Conservation (phyloP, 2,329 filamentous ascomycete species). For the Phoma sp. region DNA sequence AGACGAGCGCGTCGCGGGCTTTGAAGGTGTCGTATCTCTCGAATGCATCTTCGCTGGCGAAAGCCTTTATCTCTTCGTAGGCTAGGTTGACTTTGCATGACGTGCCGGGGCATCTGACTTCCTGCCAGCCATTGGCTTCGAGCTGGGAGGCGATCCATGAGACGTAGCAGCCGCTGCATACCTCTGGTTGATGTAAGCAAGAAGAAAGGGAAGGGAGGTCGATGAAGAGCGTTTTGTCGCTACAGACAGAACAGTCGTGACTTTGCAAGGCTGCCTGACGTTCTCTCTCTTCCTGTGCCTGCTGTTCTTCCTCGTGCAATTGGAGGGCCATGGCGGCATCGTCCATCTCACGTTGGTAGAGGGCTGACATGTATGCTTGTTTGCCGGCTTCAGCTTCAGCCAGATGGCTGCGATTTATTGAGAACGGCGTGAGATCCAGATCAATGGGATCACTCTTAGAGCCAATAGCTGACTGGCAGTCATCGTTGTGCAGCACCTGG, state of each 20-base stretch:
- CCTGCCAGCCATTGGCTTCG: slow-evolving; percentile 50
- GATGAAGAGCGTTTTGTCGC: slow-evolving; percentile 16
- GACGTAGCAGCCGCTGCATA: slow-evolving; percentile 47
- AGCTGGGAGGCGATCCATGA: slow-evolving; percentile 50
- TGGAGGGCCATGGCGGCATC: slow-evolving; percentile 17
- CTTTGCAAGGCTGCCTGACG: neutral
- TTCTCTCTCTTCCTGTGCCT: neutral
- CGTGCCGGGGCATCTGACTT: slow-evolving; percentile 57
- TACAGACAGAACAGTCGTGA: slow-evolving; percentile 33
- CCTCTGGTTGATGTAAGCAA: slow-evolving; percentile 45
- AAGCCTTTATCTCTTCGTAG: slow-evolving; percentile 53
- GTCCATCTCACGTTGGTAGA: neutral
- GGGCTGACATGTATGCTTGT: neutral
- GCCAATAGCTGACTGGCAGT: neutral
- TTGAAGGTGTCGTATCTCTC: slow-evolving; percentile 51
- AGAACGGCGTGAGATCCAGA: neutral
- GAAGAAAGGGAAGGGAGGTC: slow-evolving; percentile 29
- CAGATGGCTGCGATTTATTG: neutral
- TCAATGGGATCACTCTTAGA: neutral
- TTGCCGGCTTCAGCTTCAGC: no score
- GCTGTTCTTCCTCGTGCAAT: slow-evolving; percentile 7
- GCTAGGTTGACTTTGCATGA: slow-evolving; percentile 56
- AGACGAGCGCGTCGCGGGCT: slow-evolving; percentile 52
- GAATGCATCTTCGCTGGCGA: slow-evolving; percentile 28
- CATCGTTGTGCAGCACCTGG: no score